Evolutionary conservation across 1,284 basidiomycete species (phyloP).

Genomic region (Malassezia pachydermatis): DNA sequence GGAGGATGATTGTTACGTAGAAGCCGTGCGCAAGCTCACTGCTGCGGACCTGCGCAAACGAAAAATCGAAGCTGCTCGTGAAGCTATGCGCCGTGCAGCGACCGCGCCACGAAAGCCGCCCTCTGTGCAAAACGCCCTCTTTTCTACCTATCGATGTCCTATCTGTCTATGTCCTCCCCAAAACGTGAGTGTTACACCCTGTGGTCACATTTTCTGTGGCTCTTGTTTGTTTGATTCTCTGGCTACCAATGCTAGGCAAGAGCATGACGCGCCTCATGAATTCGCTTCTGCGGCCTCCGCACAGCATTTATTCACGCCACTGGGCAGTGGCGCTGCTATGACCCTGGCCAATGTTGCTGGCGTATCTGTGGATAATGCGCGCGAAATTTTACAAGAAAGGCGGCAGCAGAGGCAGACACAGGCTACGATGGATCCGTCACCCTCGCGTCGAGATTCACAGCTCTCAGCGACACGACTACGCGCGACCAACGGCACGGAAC

Average conservation of each 20-base stretch:
- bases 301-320: conserved; percentile 19
- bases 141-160: conserved; percentile 34
- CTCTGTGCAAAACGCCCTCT: conserved; percentile 18
- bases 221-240: conserved; percentile 36
- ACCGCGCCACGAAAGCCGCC: not conserved
- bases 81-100: conserved; percentile 6
- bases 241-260: conserved; percentile 12
- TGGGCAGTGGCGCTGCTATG: conserved; percentile 15
- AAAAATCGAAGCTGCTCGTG: conserved; percentile 9
- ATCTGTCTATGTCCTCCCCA: conserved; percentile 38
- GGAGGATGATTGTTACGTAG: conserved; percentile 1
- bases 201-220: conserved; percentile 43
- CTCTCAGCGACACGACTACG: conserved; percentile 12
- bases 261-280: conserved; percentile 4
- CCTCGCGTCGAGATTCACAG: not conserved
- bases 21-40: not conserved
- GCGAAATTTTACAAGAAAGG: conserved; percentile 8
- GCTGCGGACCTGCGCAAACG: conserved; percentile 5
- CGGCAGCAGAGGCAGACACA: conserved; percentile 4
- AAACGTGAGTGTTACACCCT: conserved; percentile 27
- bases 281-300: conserved; percentile 16
- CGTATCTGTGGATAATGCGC: conserved; percentile 1
- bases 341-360: conserved; percentile 15
- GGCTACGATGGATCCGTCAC: not conserved
- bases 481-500: conserved; percentile 19